phyloP scores from a whole-genome alignment of 257 asterid species.

The Voacanga thouarsii region DNA sequence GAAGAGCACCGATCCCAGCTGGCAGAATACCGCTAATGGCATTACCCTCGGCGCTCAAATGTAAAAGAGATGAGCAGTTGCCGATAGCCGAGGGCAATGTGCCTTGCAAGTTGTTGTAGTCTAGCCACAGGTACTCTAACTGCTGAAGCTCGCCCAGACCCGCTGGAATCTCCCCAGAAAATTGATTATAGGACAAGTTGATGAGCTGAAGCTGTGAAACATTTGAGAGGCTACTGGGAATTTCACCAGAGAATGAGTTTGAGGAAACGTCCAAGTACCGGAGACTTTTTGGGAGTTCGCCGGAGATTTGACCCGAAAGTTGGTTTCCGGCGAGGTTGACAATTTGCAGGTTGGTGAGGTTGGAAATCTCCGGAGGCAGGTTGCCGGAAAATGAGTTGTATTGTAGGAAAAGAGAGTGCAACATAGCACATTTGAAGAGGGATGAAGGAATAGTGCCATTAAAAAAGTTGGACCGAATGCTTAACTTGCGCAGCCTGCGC shows the following conservation, averaged over 20 bases:
- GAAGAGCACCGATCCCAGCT: constrained; percentile 45
- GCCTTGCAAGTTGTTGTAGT: constrained; percentile 50
- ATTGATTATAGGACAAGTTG: constrained; percentile 45
- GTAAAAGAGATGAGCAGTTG: constrained; percentile 63
- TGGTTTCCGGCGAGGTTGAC: constrained; percentile 52
- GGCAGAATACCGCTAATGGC: constrained; percentile 55
- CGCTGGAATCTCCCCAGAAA: constrained; percentile 60
- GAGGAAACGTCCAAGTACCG: constrained; percentile 53
- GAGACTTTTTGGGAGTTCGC: constrained; percentile 34
- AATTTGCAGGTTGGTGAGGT: constrained; percentile 35
- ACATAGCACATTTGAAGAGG: constrained; percentile 41
- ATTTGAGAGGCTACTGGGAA: constrained; percentile 34
- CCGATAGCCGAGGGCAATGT: constrained; percentile 63
- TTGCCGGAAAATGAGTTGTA: constrained; percentile 47
- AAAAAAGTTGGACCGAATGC: constrained; percentile 53
- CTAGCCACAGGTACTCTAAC: constrained; percentile 59
- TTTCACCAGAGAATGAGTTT: constrained; percentile 47
- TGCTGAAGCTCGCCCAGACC: constrained; percentile 47
- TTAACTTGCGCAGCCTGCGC: constrained; percentile 59
- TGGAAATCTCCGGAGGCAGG: constrained; percentile 41
- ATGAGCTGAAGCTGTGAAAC: constrained; percentile 37
- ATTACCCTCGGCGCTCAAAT: constrained; percentile 65
- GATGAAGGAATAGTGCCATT: constrained; percentile 56
- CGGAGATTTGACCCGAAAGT: constrained; percentile 46
- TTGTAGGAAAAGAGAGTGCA: constrained; percentile 51